Percentiles rank a stretch among this genome's conserved stretches.
Evolutionary conservation across 2,329 filamentous ascomycete genomes (phyloP).

Genomic region (Didymella arachidicola): DNA sequence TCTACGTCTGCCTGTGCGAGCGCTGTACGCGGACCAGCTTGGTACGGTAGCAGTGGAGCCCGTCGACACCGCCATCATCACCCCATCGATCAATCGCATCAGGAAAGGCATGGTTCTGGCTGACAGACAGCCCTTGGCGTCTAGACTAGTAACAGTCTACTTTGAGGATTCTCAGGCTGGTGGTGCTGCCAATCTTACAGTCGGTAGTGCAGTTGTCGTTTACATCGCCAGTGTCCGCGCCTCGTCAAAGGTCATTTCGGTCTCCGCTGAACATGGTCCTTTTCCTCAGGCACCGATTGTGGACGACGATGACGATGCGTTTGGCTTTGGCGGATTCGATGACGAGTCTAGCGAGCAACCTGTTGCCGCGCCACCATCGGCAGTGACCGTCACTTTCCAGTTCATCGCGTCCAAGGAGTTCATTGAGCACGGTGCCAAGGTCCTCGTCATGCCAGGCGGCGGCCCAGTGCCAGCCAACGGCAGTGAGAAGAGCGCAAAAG

Average conservation of each 20-base stretch:
- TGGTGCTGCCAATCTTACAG: constrained; percentile 68
- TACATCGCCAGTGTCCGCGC: constrained; percentile 89
- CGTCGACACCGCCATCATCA: constrained; percentile 36
- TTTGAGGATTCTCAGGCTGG: constrained; percentile 65
- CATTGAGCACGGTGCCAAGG: constrained; percentile 73
- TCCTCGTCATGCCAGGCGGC: constrained; percentile 76
- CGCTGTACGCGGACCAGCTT: constrained; percentile 80
- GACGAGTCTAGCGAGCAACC: constrained; percentile 41
- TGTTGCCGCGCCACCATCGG: constrained; percentile 33
- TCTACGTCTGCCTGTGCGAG: constrained; percentile 80
- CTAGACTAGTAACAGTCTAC: constrained; percentile 64
- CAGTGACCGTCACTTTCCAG: constrained; percentile 68
- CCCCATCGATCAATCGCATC: constrained; percentile 51
- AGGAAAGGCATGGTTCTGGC: constrained; percentile 85
- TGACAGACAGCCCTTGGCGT: constrained; percentile 63
- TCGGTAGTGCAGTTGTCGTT: constrained; percentile 76
- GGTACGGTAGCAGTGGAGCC: constrained; percentile 83
- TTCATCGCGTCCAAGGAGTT: constrained; percentile 75
- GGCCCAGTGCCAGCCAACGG: constrained; percentile 66
- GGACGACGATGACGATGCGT: constrained; percentile 53
- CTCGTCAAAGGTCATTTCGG: constrained; percentile 74
- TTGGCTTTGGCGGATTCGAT: constrained; percentile 65
- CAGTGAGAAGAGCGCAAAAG: constrained; percentile 59
- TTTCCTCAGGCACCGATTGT: constrained; percentile 25
- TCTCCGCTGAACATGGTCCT: constrained; percentile 29